Conservation (phyloP, 2,329 filamentous ascomycete species). For the Hypoxylon rubiginosum region DNA sequence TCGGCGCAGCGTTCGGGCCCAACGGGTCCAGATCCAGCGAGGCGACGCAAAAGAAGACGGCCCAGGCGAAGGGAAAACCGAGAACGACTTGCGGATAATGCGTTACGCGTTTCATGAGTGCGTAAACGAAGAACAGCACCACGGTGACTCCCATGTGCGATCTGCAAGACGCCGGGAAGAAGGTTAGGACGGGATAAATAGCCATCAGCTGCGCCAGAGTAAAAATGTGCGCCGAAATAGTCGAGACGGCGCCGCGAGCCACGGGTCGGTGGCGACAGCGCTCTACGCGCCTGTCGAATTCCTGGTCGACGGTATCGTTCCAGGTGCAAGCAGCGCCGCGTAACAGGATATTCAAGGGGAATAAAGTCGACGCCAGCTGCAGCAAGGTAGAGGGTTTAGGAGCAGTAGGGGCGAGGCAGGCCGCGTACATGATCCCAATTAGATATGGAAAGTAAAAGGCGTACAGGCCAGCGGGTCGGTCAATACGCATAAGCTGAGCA, state of each 20-base stretch:
- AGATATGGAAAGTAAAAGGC: slow-evolving; percentile 65
- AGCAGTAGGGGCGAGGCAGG: too few species aligned
- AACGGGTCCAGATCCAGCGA: too few species aligned
- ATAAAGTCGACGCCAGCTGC: too few species aligned
- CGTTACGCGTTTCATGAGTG: slow-evolving; percentile 65
- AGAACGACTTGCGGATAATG: slow-evolving; percentile 66
- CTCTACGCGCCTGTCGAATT: slow-evolving; percentile 65
- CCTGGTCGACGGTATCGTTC: slow-evolving; percentile 68
- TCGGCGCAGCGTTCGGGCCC: too few species aligned
- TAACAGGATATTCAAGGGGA: neutral
- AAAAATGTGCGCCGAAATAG: slow-evolving; percentile 53
- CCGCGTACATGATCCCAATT: slow-evolving; percentile 45
- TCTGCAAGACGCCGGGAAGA: too few species aligned
- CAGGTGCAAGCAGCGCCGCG: slow-evolving; percentile 64
- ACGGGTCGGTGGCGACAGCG: slow-evolving; percentile 65
- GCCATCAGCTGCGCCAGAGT: slow-evolving; percentile 58
- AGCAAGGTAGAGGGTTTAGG: too few species aligned
- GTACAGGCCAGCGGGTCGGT: slow-evolving; percentile 65
- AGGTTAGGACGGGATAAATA: too few species aligned
- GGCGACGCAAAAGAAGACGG: slow-evolving; percentile 62
- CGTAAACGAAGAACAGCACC: slow-evolving; percentile 59
- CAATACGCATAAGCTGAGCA: slow-evolving; percentile 65
- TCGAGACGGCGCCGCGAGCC: slow-evolving; percentile 61
- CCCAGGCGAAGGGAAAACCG: slow-evolving; percentile 64
- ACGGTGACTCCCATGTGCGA: slow-evolving; percentile 54